Percentiles rank a stretch among this genome's conserved stretches.
These are phyloP conservation scores for Tylopilus subfusipes DNA, from an alignment of 768 basidiomycete species.

Conservation along the genomic window DNA sequence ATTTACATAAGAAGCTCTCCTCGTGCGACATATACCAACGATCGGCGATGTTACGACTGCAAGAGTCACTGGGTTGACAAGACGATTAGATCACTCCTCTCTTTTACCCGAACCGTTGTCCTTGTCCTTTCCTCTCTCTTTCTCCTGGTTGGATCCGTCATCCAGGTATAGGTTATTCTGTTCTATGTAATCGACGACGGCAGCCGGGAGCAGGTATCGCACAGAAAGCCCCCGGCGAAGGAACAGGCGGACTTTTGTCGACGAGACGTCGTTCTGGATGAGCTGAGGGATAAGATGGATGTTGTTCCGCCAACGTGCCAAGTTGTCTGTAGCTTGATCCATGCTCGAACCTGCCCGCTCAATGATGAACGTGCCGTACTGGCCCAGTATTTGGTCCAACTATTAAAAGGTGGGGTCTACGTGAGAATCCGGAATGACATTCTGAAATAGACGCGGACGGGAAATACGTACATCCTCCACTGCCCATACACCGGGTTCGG, in stretches of 20 bases:
- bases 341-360: constrained; percentile 94
- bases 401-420: constrained; percentile 34
- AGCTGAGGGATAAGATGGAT: constrained; percentile 91
- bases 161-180: constrained; percentile 74
- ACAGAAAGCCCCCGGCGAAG: constrained; percentile 76
- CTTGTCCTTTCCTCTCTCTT: constrained; percentile 39
- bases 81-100: constrained; percentile 16
- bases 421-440: constrained; percentile 13
- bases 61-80: constrained; percentile 6
- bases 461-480: constrained; percentile 76
- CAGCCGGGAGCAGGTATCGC: constrained; percentile 85
- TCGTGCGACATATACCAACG: neutral
- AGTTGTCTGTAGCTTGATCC: constrained; percentile 72
- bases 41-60: constrained; percentile 3
- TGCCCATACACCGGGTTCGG: constrained; percentile 97
- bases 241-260: constrained; percentile 86
- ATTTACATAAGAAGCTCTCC: neutral
- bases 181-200: constrained; percentile 94
- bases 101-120: constrained; percentile 29
- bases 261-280: constrained; percentile 96
- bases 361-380: constrained; percentile 92
- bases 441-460: neutral
- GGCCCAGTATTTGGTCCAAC: constrained; percentile 95
- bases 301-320: constrained; percentile 76
- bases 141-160: constrained; percentile 40